Evolutionary conservation across 345 rosid species (phyloP).

Genomic region (Erodium maritimum): DNA sequence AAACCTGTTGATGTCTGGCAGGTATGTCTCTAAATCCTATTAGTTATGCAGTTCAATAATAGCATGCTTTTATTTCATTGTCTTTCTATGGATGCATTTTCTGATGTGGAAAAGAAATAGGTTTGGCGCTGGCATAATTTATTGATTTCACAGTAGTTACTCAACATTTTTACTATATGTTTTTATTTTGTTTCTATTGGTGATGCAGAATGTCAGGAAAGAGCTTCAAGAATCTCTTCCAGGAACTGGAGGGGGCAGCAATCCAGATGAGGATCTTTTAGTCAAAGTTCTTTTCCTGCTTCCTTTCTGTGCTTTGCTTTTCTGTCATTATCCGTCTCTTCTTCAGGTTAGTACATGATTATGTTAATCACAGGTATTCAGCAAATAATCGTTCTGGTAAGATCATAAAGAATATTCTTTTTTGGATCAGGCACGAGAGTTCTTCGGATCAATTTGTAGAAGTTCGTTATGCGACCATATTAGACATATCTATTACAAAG

Average conservation of each 20-base stretch:
- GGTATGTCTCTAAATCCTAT: conserved; percentile 21
- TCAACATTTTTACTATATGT: no score
- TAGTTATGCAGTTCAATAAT: no score
- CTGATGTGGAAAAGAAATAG: no score
- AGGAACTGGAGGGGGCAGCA: conserved; percentile 80
- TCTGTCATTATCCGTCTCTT: conserved; percentile 35
- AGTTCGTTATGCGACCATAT: conserved; percentile 48
- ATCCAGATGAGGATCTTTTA: conserved; percentile 48
- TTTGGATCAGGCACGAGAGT: conserved; percentile 41
- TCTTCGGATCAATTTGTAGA: conserved; percentile 35
- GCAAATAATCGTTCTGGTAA: conserved; percentile 1
- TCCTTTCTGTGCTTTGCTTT: conserved; percentile 49
- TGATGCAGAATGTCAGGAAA: conserved; percentile 54
- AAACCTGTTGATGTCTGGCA: conserved; percentile 98
- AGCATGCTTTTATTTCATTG: no score
- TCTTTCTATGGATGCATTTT: no score
- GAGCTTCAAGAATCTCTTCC: conserved; percentile 77
- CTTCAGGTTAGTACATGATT: conserved; percentile 29
- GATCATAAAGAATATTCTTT: not conserved
- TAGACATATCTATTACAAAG: conserved; percentile 46
- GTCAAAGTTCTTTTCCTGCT: conserved; percentile 64
- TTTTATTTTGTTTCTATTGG: no score
- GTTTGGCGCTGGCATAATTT: no score
- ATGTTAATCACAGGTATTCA: not conserved
- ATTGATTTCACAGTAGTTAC: no score